Evolutionary conservation across 768 basidiomycete genomes (phyloP), one percentile per base, ranked within the genome.

Genomic region (Lactarius tabidus): DNA sequence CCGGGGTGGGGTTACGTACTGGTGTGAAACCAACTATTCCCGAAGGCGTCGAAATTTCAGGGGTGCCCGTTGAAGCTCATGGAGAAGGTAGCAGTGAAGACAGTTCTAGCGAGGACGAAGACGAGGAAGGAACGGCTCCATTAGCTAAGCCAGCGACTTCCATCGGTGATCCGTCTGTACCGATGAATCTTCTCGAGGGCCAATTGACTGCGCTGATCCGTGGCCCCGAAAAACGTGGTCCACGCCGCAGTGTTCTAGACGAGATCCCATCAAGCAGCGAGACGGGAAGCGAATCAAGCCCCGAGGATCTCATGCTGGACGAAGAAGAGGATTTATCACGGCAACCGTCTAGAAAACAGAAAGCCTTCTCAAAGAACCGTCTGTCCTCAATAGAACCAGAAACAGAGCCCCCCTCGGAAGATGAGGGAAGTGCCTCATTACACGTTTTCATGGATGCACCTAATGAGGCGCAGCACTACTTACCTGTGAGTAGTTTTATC

Each of bases 51-150:
- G 59, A 48, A 7, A 66, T 70, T 18, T 63, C 69, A 3, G 69
- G 65, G 36, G 69, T 65, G 29, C 51, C 39, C 9, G 53, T 70
- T 23, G 54, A 65, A 54, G 56, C 43, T 31, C 39, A 57, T 43
- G 51, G 67, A 43, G 69, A 70, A 53, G 69, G 64, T 29, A 65
- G 64, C 51, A 68, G 69, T 39, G 59, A 59, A 29, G 67, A 70
- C 26, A 63, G 64, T 55, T 65, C 60, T 38, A 62, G 58, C 26
- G 64, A 60, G 1, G 51, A 56, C 15, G 61, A 60, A 23, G 41
- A n/a, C 15, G 63, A 62, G 57, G n/a, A 28, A 14, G 17, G 8
- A 3, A 26, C 18, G 29, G 31, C 48, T 52, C 43, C 35, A 14
- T 39, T n/a, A 51, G 20, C 33, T 38, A n/a, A 26, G 12, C 14